Percentiles rank a stretch among this genome's conserved stretches.
Evolutionary conservation across 257 asterid genomes (phyloP).

Genomic region (Forsythia suspensa): DNA sequence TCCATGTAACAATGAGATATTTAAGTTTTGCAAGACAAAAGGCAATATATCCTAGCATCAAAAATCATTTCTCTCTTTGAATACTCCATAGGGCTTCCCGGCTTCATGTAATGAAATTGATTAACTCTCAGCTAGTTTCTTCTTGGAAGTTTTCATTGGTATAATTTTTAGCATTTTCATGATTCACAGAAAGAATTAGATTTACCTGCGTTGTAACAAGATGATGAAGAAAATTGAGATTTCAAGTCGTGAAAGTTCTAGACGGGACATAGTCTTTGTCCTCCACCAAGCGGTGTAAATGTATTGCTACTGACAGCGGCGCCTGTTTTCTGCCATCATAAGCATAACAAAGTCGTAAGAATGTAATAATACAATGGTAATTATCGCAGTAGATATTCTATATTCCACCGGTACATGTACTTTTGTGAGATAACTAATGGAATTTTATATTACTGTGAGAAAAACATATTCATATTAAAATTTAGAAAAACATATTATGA

Average conservation of each 20-base stretch:
- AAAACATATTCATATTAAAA: slow-evolving; percentile 4
- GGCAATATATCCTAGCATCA: background rate
- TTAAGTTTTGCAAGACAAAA: background rate
- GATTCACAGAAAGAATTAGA: no score
- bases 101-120: no score
- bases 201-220: slow-evolving; percentile 75
- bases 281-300: slow-evolving; percentile 97
- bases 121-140: background rate
- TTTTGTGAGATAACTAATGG: background rate
- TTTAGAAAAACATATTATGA: background rate
- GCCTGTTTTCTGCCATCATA: slow-evolving; percentile 46
- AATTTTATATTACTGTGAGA: background rate
- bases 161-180: no score
- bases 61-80: background rate
- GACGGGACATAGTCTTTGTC: slow-evolving; percentile 93
- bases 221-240: slow-evolving; percentile 84
- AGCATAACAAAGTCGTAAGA: background rate
- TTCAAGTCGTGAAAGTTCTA: slow-evolving; percentile 92
- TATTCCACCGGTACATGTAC: background rate
- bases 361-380: background rate
- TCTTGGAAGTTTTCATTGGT: background rate
- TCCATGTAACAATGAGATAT: background rate
- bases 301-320: slow-evolving; percentile 44
- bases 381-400: background rate
- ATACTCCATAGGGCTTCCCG: no score